These are phyloP conservation scores for Trametes gibbosa DNA, from an alignment of 768 basidiomycete genomes.

Conservation along the genomic window DNA sequence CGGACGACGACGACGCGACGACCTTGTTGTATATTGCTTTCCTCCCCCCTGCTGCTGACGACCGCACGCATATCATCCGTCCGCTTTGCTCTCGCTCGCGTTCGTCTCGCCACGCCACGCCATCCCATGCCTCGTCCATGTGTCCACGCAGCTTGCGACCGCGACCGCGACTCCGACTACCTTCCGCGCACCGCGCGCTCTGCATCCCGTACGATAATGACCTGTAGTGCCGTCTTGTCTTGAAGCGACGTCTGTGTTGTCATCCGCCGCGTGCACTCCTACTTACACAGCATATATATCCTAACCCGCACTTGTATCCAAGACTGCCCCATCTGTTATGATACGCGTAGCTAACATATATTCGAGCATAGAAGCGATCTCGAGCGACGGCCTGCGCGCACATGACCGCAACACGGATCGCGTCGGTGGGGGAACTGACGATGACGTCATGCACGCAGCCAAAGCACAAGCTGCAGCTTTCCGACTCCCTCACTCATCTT, in stretches of 20 bases:
- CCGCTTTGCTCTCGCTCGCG: slow-evolving; percentile 3
- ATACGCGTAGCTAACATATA: slow-evolving; percentile 24
- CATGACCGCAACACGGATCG: neutral
- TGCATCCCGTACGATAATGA: slow-evolving; percentile 7
- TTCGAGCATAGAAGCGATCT: slow-evolving; percentile 19
- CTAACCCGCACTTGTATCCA: slow-evolving; percentile 32
- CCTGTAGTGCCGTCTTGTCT: slow-evolving; percentile 12
- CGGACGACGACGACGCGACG: slow-evolving; percentile 14
- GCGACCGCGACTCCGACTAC: too few relatives aligned
- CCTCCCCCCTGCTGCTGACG: neutral
- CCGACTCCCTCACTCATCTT: neutral
- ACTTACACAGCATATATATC: slow-evolving; percentile 32
- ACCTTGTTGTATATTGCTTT: slow-evolving; percentile 15
- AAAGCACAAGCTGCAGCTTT: too few relatives aligned
- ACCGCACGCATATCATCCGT: slow-evolving; percentile 12
- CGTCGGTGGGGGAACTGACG: neutral
- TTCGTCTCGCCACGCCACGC: slow-evolving; percentile 38
- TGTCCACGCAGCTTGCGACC: too few relatives aligned
- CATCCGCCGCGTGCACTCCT: slow-evolving; percentile 12
- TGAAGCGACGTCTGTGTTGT: slow-evolving; percentile 19
- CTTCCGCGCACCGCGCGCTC: slow-evolving; percentile 7
- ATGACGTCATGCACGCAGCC: neutral
- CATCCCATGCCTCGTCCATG: too few relatives aligned
- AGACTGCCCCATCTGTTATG: slow-evolving; percentile 19
- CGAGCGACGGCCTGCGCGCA: neutral